Evolutionary conservation across 345 rosid species (phyloP), one percentile per base, ranked within the genome.

Genomic region (Bretschneidera sinensis): DNA sequence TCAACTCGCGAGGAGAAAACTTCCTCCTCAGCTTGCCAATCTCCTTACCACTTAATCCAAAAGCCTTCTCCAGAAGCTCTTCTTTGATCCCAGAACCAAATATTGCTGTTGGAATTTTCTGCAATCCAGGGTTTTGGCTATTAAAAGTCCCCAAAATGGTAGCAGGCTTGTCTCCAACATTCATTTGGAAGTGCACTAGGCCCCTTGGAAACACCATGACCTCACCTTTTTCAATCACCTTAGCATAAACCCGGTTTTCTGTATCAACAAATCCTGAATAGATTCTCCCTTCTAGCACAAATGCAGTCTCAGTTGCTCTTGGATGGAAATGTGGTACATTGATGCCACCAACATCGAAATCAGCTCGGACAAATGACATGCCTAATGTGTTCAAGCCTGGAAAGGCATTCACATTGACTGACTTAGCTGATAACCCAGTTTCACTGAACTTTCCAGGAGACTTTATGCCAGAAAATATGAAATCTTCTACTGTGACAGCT

Each of bases 141-240:
- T 86, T 74, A 57, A 92, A 79, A 61, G 85, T 85, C 43, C 81
- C 98, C 51, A 85, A 60, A 24, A 86, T 74, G 9, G 91, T 78
- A 1, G 89, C 98, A 24, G 77, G 73, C 21, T 55, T 65, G 51
- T 83, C 76, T 43, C 96, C 96, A 2, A 86, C 81, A 64, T 92
- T 92, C 95, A 85, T 88, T 58, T 92, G 98, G 62, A 92, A 88
- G 76, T 85, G 96, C 15, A 91, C 62, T 17, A 85, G 64, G 2
- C 95, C 96, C 67, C 73, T 79, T n/a, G 95, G 92, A 63, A 84
- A 91, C 61, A 91, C 92, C 92, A 91, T 91, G 23, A 86, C 85
- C 19, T 91, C 92, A 24, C 98, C 98, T 47, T 81, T 81, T 24
- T 83, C 87, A 62, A 86, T 74, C 19, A 88, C 96, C 53, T 74